phyloP scores from a whole-genome alignment of 164 flowering plant species.

The Vitis amurensis region DNA sequence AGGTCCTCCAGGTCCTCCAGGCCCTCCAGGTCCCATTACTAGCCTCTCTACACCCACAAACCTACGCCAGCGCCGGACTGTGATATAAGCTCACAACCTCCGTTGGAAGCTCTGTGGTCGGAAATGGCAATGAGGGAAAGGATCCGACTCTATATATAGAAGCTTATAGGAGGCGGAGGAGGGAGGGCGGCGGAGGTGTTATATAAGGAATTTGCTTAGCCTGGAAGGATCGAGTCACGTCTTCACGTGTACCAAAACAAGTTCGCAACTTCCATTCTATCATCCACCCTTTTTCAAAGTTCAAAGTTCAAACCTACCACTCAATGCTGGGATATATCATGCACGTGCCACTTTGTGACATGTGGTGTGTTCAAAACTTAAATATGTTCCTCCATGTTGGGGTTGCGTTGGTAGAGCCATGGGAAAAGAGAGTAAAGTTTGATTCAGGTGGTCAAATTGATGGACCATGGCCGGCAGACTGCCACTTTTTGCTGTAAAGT shows the following conservation, averaged over 20 bases:
- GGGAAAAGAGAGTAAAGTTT: too few species aligned
- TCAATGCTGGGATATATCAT: neutral
- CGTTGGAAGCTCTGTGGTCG: neutral
- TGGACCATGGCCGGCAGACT: too few species aligned
- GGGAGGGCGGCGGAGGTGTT: too few species aligned
- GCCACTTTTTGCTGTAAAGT: too few species aligned
- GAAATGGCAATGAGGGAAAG: neutral
- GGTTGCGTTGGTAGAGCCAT: too few species aligned
- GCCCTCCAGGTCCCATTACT: constrained; percentile 24
- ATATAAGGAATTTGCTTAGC: constrained; percentile 2
- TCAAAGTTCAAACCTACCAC: constrained; percentile 6
- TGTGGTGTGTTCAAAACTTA: too few species aligned
- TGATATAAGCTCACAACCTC: too few species aligned
- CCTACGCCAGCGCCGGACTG: too few species aligned
- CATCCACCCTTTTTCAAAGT: neutral
- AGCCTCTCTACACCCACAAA: neutral
- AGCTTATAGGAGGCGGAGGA: too few species aligned
- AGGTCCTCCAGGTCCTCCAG: constrained; percentile 18
- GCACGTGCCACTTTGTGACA: too few species aligned
- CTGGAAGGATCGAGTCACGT: constrained; percentile 7
- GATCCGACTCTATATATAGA: neutral
- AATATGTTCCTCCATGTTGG: too few species aligned
- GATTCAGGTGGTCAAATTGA: too few species aligned
- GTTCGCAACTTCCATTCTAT: neutral
- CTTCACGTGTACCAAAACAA: neutral